Evolutionary conservation across 345 rosid species (phyloP), one percentile per base, ranked within the genome.

Genomic region (Arabidopsis suecica): DNA sequence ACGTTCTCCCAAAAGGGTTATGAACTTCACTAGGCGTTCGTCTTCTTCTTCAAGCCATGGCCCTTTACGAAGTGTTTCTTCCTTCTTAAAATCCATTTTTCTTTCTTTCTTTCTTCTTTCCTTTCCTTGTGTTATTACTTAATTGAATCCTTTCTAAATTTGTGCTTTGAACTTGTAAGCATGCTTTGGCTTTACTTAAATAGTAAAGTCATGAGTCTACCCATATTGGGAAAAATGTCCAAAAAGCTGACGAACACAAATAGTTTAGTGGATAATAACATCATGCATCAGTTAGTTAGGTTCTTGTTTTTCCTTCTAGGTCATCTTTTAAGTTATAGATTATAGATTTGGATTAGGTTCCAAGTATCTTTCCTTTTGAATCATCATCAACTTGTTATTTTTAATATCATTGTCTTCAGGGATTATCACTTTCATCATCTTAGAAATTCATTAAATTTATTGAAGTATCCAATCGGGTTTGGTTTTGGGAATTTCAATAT

Each of bases 41-140:
- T 91, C 95, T 71, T 91, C 90, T 64, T 84, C 89, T 77, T 84
- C 82, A 0, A 81, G 80, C 97, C 95, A 89, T 51, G 88, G 80
- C 55, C 95, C 91, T 81, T 80, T 85, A 7, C 80, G 77, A 70
- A 84, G 37, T 9, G 66, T 83, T 38, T 85, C 82, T 38, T 68
- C 82, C 63, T 76, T 81, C 79, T 53, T 72, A 44, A 4, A 34
- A 25, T 66, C 74, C 81, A 78, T 78, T 42, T 78, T 78, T 41
- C 1, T 7, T 68, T 20, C 18, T 20, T 49, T 54, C 47, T 34
- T 44, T 30, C 22, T 47, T 32, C 41, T 48, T 5, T 4, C 9
- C 2, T 5, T 3, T 51, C 0, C 32, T 45, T 37, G 13, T 57
- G 48, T 47, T 42, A 32, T 22, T 2, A 67, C 23, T 61, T 75